phyloP scores from a whole-genome alignment of 495 filamentous ascomycete species.

The Xylaria cubensis region DNA sequence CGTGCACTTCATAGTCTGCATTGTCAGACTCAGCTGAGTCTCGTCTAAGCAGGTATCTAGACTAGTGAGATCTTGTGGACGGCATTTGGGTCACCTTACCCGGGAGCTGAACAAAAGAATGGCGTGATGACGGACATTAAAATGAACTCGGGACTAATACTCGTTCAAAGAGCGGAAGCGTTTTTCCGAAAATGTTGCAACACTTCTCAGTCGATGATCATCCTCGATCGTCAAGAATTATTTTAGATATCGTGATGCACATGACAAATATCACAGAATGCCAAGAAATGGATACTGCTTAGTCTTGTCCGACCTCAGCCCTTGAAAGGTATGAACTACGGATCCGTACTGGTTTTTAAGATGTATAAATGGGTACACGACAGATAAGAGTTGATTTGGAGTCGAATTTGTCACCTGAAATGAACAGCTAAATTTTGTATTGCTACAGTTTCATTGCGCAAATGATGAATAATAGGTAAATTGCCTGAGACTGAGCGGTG shows the following conservation, averaged over 20 bases:
- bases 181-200: background rate
- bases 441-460: background rate
- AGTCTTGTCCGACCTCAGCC: background rate
- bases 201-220: background rate
- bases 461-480: background rate
- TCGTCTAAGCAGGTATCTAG: background rate
- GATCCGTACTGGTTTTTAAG: background rate
- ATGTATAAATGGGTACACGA: background rate
- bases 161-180: background rate
- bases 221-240: background rate
- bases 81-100: background rate
- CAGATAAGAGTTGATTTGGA: background rate
- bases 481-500: background rate
- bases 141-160: background rate
- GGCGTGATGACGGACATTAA: background rate
- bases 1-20: background rate
- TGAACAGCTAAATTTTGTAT: background rate
- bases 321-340: background rate
- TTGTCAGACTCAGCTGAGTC: constrained; percentile 9
- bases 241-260: background rate
- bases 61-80: background rate
- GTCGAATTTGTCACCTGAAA: background rate
- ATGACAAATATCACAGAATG: constrained; percentile 18
- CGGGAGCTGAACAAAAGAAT: background rate
- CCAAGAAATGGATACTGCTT: constrained; percentile 4